Base-by-base conservation (phyloP, 805 yeast genomes). In the Yamadazyma insecticola region DNA sequence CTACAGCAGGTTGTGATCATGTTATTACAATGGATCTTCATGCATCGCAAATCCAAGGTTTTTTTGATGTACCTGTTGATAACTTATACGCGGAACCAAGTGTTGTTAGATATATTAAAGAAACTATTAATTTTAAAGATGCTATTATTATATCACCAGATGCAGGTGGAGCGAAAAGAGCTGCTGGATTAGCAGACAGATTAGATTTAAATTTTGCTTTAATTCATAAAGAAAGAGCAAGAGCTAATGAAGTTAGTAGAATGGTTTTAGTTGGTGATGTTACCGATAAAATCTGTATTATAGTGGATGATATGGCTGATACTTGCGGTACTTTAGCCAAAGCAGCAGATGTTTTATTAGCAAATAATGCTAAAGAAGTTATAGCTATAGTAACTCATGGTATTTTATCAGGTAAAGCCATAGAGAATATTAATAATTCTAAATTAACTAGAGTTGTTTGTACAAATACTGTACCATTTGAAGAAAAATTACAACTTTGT, bases 141-240 rank as follows among this genome's bases (percentile, higher is more conserved):
- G 72, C 88, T 7, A 85, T 88, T 31, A 76, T 90, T 33, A 94
- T 90, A 9, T 87, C 96, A 4, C 98, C 98, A 3, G 98, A 90
- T 63, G 98, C 98, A 3, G 98, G 98, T 47, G 98, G 98, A 37
- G 97, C 97, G 33, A 90, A 90, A 60, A 75, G 98, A 44, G 98
- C 89, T 16, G 97, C 97, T 2, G 79, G 89, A 4, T 66, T 90
- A 30, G 97, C 97, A 10, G 97, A 90, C 51, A 77, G 83, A 48
- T 68, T 92, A 43, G 97, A 92, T 49, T 72, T 90, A 46, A 87
- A 83, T 55, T 90, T 90, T 62, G 97, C 98, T 1, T 75, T 90
- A 54, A 92, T 90, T 48, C 98, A 90, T 64, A 90, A 90, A 57
- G 98, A 90, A 65, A 77, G 98, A 53, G 90, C 86, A 29, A 77